phyloP scores from a whole-genome alignment of 441 rosid genomes.

The Biscutella auriculata region DNA sequence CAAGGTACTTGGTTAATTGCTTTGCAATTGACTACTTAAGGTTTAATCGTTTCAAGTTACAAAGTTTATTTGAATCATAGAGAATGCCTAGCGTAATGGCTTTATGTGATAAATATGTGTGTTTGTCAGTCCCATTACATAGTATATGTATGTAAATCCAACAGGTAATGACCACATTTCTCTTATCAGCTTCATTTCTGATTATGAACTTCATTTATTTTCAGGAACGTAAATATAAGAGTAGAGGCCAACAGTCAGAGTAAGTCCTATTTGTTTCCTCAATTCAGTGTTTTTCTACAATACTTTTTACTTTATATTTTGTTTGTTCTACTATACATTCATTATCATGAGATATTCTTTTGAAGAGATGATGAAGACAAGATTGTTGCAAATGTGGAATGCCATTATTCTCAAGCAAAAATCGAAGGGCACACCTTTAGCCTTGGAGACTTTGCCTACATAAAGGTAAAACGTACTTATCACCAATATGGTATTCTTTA shows the following conservation, averaged over 20 bases:
- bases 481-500: not conserved
- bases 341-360: constrained; percentile 10
- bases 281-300: constrained; percentile 2
- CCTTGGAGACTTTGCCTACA: constrained; percentile 69
- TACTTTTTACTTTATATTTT: constrained; percentile 2
- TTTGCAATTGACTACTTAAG: not conserved
- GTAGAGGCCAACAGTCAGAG: constrained; percentile 26
- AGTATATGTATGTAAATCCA: not conserved
- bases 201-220: constrained; percentile 20
- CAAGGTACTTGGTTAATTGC: constrained; percentile 40
- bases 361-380: constrained; percentile 65
- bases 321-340: constrained; percentile 15
- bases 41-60: not conserved
- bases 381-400: constrained; percentile 68
- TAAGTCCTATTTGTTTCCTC: constrained; percentile 31
- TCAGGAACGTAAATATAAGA: constrained; percentile 42
- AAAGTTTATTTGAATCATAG: not conserved
- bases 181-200: constrained; percentile 17
- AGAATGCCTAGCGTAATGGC: constrained; percentile 4
- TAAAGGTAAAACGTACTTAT: constrained; percentile 41
- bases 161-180: not conserved
- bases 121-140: not conserved
- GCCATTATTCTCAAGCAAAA: constrained; percentile 70
- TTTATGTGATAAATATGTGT: not conserved
- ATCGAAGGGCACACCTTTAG: constrained; percentile 35